A percentile compares a stretch with the other conserved stretches of the same genome.
Conservation (phyloP, 768 basidiomycete genomes). For the Mycena leptocephala region DNA sequence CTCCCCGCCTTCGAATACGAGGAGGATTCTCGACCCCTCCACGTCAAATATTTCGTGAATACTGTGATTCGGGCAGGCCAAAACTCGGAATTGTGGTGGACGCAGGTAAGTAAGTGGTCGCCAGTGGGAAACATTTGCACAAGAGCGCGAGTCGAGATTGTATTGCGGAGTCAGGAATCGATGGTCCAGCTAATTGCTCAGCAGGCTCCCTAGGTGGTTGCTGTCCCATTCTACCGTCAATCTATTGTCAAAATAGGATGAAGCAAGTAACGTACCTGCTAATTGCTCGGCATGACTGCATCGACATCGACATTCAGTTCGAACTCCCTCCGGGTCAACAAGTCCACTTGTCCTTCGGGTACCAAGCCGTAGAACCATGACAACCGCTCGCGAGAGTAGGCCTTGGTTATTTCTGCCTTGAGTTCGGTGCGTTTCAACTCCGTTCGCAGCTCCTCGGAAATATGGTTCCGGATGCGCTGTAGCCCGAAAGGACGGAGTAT, state of each 20-base stretch:
- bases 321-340: no score
- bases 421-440: slow-evolving; percentile 12
- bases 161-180: not conserved
- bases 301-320: no score
- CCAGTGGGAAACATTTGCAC: not conserved
- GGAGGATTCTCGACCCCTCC: not conserved
- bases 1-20: not conserved
- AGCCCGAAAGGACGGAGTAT: slow-evolving; percentile 9
- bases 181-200: not conserved
- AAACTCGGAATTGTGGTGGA: not conserved
- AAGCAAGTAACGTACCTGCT: no score
- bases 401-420: slow-evolving; percentile 21
- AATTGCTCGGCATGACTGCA: no score
- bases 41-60: not conserved
- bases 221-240: not conserved
- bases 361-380: slow-evolving; percentile 14
- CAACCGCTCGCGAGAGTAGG: slow-evolving; percentile 1
- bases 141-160: not conserved
- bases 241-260: no score
- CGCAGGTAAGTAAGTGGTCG: no score
- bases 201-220: not conserved
- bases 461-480: not conserved
- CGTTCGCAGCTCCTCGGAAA: not conserved
- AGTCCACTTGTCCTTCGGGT: no score
- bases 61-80: not conserved